Evolutionary conservation across 306 rosid genomes (phyloP).

Genomic region (Cucumis hystrix): DNA sequence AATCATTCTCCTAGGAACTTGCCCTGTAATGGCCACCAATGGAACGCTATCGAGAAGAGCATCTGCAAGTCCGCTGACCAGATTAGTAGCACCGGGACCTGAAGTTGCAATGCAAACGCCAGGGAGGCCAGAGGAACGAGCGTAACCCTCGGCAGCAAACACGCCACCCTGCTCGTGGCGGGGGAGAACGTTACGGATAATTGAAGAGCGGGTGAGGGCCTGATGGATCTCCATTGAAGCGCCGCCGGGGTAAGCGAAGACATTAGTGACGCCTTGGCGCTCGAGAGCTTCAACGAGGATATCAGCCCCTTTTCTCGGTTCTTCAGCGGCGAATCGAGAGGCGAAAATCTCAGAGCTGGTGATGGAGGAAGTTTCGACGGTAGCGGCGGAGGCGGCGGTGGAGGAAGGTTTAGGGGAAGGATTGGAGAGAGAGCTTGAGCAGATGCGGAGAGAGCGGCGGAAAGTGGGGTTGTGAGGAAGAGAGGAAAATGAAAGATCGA

Average conservation of each 20-base stretch:
- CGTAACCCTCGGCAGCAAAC: slow-evolving; percentile 87
- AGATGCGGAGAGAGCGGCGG: slow-evolving; percentile 14
- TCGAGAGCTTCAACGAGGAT: slow-evolving; percentile 87
- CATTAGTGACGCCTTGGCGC: slow-evolving; percentile 55
- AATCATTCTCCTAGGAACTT: slow-evolving; percentile 80
- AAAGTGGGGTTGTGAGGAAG: slow-evolving; percentile 1
- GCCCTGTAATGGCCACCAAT: slow-evolving; percentile 69
- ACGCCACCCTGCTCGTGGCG: slow-evolving; percentile 89
- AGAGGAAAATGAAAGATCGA: slow-evolving; percentile 18
- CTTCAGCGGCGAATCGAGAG: slow-evolving; percentile 34
- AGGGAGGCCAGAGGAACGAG: slow-evolving; percentile 64
- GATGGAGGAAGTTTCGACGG: neutral
- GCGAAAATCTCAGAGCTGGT: neutral
- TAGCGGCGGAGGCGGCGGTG: neutral
- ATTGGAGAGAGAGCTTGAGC: slow-evolving; percentile 21
- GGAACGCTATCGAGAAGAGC: slow-evolving; percentile 69
- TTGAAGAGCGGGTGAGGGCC: slow-evolving; percentile 63
- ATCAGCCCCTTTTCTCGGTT: slow-evolving; percentile 74
- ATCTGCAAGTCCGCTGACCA: slow-evolving; percentile 80
- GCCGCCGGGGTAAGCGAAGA: slow-evolving; percentile 92
- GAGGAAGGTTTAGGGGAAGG: slow-evolving; percentile 15
- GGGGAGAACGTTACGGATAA: slow-evolving; percentile 62
- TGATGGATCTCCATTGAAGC: slow-evolving; percentile 97
- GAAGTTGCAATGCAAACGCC: slow-evolving; percentile 91
- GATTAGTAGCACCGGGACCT: slow-evolving; percentile 87